Conservation (phyloP, 2,329 filamentous ascomycete species). For the Falciphora oryzae region DNA sequence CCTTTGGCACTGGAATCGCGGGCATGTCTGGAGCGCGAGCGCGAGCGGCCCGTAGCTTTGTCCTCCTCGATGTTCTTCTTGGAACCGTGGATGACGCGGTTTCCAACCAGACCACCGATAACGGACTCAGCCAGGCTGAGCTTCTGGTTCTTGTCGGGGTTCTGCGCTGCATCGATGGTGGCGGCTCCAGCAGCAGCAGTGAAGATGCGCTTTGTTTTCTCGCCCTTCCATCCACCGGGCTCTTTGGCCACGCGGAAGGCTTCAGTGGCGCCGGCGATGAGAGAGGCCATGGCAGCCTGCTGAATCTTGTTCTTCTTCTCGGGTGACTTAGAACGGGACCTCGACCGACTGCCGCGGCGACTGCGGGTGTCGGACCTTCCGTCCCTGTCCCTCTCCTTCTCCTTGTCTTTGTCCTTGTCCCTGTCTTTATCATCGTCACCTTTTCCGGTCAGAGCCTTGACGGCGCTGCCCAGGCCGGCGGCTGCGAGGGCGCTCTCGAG, state of each 20-base stretch:
- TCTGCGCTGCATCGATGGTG: slow-evolving; percentile 72
- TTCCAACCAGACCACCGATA: slow-evolving; percentile 80
- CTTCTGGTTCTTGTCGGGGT: slow-evolving; percentile 70
- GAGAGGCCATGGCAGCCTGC: slow-evolving; percentile 84
- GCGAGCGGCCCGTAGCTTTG: slow-evolving; percentile 54
- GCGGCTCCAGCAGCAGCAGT: slow-evolving; percentile 84
- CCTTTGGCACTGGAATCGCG: slow-evolving; percentile 41
- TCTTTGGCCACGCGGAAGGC: slow-evolving; percentile 88
- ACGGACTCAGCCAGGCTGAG: slow-evolving; percentile 81
- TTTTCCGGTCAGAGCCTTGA: slow-evolving; percentile 51
- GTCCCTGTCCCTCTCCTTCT: slow-evolving; percentile 25
- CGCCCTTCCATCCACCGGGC: slow-evolving; percentile 81
- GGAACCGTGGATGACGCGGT: slow-evolving; percentile 77
- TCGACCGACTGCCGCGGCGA: slow-evolving; percentile 38
- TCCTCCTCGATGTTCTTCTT: slow-evolving; percentile 60
- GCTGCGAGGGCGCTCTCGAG: slow-evolving; percentile 57
- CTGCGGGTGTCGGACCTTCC: slow-evolving; percentile 35
- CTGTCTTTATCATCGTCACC: slow-evolving; percentile 30
- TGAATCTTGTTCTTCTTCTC: slow-evolving; percentile 59
- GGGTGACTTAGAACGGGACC: slow-evolving; percentile 50
- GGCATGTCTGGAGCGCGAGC: slow-evolving; percentile 57
- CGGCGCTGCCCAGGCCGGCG: slow-evolving; percentile 55
- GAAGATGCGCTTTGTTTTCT: slow-evolving; percentile 85
- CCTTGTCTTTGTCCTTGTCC: slow-evolving; percentile 22
- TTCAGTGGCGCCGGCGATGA: slow-evolving; percentile 85